Evolutionary conservation across 106 monocot species (phyloP).

Genomic region (Phalaenopsis aphrodite): DNA sequence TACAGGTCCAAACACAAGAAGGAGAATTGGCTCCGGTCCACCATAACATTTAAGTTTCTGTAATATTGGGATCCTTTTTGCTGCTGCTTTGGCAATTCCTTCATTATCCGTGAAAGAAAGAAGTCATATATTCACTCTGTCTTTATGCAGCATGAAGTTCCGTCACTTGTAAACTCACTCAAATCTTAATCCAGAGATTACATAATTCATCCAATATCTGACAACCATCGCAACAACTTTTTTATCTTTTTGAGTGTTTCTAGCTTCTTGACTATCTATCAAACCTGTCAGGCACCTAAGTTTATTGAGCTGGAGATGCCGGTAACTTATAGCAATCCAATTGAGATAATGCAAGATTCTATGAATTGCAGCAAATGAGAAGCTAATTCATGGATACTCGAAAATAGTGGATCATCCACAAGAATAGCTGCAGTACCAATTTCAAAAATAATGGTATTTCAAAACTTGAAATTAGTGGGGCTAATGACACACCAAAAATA

Average conservation of each 20-base stretch:
- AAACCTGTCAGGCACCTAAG: conserved; percentile 48
- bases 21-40: conserved; percentile 70
- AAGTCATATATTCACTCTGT: conserved; percentile 13
- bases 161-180: conserved; percentile 13
- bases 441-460: conserved; percentile 12
- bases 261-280: conserved; percentile 71
- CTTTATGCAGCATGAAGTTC: neutral
- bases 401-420: conserved; percentile 45
- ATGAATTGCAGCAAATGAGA: conserved; percentile 29
- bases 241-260: conserved; percentile 35
- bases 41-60: conserved; percentile 66
- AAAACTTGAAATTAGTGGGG: neutral
- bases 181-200: conserved; percentile 23
- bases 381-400: conserved; percentile 29
- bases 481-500: too few relatives aligned
- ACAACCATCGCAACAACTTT: conserved; percentile 51
- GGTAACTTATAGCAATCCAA: conserved; percentile 41
- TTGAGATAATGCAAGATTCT: conserved; percentile 43
- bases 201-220: conserved; percentile 46
- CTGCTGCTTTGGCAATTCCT: conserved; percentile 67
- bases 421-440: conserved; percentile 32
- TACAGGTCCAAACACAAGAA: conserved; percentile 73
- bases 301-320: conserved; percentile 26
- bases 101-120: conserved; percentile 69
- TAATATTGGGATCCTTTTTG: conserved; percentile 23